A percentile compares a stretch with the other conserved stretches of the same genome.
These are phyloP conservation scores for Tolypocladium paradoxum DNA, from an alignment of 2,329 filamentous ascomycete genomes.

Conservation along the genomic window DNA sequence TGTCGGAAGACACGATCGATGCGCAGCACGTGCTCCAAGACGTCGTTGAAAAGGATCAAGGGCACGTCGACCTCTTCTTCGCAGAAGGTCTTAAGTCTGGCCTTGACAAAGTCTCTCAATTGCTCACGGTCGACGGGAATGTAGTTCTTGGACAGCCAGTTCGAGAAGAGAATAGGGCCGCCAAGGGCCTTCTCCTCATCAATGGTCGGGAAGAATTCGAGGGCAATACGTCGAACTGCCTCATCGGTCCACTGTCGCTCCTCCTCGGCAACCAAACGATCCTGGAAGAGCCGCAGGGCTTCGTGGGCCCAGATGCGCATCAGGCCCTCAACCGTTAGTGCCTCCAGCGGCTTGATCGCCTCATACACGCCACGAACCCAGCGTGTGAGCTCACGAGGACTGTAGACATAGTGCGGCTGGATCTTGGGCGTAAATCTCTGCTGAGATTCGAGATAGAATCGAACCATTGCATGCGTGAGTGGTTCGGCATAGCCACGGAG, in stretches of 20 bases:
- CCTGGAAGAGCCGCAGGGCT: conserved; percentile 89
- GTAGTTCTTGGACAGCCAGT: conserved; percentile 99
- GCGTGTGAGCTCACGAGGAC: conserved; percentile 91
- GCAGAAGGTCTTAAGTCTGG: conserved; percentile 93
- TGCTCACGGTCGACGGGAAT: conserved; percentile 92
- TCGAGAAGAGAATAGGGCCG: conserved; percentile 93
- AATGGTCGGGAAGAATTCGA: conserved; percentile 91
- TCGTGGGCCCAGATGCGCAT: conserved; percentile 98
- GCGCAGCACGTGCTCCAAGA: conserved; percentile 91
- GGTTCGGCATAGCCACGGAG: conserved; percentile 91
- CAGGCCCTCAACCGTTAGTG: conserved; percentile 76
- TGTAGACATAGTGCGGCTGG: conserved; percentile 98
- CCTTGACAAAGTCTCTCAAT: conserved; percentile 93
- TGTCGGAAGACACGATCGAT: conserved; percentile 99
- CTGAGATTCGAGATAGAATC: conserved; percentile 91
- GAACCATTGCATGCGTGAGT: conserved; percentile 94
- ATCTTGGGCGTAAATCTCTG: conserved; percentile 90
- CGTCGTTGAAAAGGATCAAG: conserved; percentile 97
- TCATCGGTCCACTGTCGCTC: conserved; percentile 94
- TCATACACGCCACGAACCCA: conserved; percentile 98
- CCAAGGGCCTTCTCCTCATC: conserved; percentile 81
- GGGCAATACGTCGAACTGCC: conserved; percentile 71
- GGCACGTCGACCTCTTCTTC: conserved; percentile 99
- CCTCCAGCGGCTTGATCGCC: conserved; percentile 86
- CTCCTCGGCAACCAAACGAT: conserved; percentile 88